A percentile compares a stretch with the other conserved stretches of the same genome.
These are phyloP conservation scores for Wickerhamomyces sp. DNA, from an alignment of 1,139 yeast species.

Conservation along the genomic window DNA sequence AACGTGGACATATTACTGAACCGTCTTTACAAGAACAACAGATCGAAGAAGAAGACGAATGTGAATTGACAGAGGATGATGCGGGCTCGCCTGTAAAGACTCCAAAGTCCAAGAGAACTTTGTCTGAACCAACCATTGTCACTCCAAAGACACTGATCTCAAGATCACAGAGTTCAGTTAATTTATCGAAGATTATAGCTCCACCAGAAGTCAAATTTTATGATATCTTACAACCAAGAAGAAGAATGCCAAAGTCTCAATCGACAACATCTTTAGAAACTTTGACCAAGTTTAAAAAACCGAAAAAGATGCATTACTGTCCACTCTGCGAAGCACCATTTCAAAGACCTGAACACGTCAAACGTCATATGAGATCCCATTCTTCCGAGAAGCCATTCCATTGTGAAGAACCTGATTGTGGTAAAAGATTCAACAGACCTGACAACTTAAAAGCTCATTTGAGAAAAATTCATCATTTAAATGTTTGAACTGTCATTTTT, in stretches of 20 bases:
- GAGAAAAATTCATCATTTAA: constrained; percentile 48
- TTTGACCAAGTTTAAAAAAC: constrained; percentile 37
- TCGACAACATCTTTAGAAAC: constrained; percentile 13
- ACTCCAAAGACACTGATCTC: constrained; percentile 7
- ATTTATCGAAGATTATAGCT: constrained; percentile 17
- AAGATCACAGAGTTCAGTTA: constrained; percentile 22
- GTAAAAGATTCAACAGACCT: constrained; percentile 69
- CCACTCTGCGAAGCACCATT: constrained; percentile 71
- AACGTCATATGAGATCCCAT: constrained; percentile 84
- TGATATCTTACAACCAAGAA: constrained; percentile 21
- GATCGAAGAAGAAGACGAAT: background rate
- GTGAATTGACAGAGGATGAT: too few species aligned
- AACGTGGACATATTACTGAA: too few species aligned
- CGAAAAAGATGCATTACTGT: constrained; percentile 63
- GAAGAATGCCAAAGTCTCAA: constrained; percentile 13
- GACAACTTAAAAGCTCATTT: constrained; percentile 66
- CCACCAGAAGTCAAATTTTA: constrained; percentile 21
- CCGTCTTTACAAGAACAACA: too few species aligned
- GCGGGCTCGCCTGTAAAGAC: too few species aligned
- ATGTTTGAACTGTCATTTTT: constrained; percentile 21
- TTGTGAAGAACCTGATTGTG: constrained; percentile 72
- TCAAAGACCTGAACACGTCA: constrained; percentile 89
- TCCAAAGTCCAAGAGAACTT: constrained; percentile 9
- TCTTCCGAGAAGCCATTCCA: constrained; percentile 81
- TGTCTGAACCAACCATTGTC: constrained; percentile 4